A percentile compares a stretch with the other conserved stretches of the same genome.
These are phyloP conservation scores for Amyloporia xantha DNA, from an alignment of 768 basidiomycete species.

Conservation along the genomic window DNA sequence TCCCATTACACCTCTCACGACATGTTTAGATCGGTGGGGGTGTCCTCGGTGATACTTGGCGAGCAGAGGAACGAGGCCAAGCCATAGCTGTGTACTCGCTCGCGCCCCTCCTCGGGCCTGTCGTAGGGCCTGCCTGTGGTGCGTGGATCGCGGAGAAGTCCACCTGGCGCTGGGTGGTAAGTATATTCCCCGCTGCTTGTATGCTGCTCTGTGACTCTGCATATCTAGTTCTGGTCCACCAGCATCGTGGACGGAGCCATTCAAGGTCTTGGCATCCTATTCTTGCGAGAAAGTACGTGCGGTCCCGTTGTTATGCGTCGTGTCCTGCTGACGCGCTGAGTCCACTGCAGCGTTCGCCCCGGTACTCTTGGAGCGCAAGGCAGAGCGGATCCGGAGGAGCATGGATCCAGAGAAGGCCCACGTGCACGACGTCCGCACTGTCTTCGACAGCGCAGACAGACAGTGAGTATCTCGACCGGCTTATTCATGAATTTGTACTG, in stretches of 20 bases:
- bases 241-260: slow-evolving; percentile 48
- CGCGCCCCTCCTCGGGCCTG: slow-evolving; percentile 63
- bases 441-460: slow-evolving; percentile 39
- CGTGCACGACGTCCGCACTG: slow-evolving; percentile 35
- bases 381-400: slow-evolving; percentile 34
- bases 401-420: slow-evolving; percentile 43
- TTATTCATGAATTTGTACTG: not conserved
- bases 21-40: slow-evolving; percentile 56
- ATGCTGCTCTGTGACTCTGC: not conserved
- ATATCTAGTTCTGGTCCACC: slow-evolving; percentile 59
- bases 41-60: slow-evolving; percentile 56
- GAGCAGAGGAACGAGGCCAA: slow-evolving; percentile 51
- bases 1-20: not conserved
- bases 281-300: slow-evolving; percentile 49
- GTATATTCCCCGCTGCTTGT: slow-evolving; percentile 15
- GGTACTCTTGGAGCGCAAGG: slow-evolving; percentile 41
- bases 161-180: slow-evolving; percentile 67
- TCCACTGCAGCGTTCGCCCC: slow-evolving; percentile 22
- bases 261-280: slow-evolving; percentile 49
- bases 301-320: not conserved
- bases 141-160: slow-evolving; percentile 57
- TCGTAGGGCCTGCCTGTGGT: slow-evolving; percentile 55
- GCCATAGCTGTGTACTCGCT: slow-evolving; percentile 62
- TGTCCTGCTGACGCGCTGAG: slow-evolving; percentile 15
- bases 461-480: slow-evolving; percentile 32